A percentile compares a stretch with the other conserved stretches of the same genome.
Conservation (phyloP, 352 stramenopile species). For the Lagenidium sp. region DNA sequence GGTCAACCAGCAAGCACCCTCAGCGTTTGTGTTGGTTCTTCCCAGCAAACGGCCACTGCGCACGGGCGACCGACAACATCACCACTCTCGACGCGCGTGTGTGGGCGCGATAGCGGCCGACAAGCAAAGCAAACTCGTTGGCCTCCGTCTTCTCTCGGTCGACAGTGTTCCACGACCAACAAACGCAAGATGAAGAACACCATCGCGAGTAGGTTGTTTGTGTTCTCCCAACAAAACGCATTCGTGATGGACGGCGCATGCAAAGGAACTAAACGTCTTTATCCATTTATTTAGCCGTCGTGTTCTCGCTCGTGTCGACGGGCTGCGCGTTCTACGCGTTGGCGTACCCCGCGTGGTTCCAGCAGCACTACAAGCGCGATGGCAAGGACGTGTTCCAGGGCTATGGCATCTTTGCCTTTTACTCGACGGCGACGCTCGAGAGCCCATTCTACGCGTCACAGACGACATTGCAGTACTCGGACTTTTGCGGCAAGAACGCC, state of each 20-base stretch:
- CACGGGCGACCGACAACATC: too few relatives aligned
- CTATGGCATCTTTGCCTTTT: slow-evolving; percentile 76
- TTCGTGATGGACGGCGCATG: neutral
- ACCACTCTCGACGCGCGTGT: too few relatives aligned
- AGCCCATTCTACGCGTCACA: slow-evolving; percentile 73
- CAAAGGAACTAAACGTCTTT: slow-evolving; percentile 3
- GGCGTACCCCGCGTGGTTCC: slow-evolving; percentile 79
- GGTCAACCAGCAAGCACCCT: too few relatives aligned
- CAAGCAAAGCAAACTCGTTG: too few relatives aligned
- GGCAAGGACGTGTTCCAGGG: slow-evolving; percentile 69
- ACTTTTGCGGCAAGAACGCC: slow-evolving; percentile 41
- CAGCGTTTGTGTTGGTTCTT: too few relatives aligned
- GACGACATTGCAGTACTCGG: slow-evolving; percentile 67
- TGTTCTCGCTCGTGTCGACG: slow-evolving; percentile 66
- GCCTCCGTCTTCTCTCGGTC: too few relatives aligned
- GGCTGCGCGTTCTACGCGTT: slow-evolving; percentile 73
- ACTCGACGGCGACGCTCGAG: slow-evolving; percentile 63
- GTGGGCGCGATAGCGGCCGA: too few relatives aligned
- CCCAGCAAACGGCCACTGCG: too few relatives aligned
- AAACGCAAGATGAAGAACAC: slow-evolving; percentile 85
- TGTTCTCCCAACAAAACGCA: neutral
- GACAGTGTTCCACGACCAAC: too few relatives aligned
- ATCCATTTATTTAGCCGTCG: slow-evolving; percentile 32
- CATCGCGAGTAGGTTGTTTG: slow-evolving; percentile 41
- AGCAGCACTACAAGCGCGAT: slow-evolving; percentile 73